phyloP scores from a whole-genome alignment of 2,329 filamentous ascomycete species.

The Colletotrichum sp. region DNA sequence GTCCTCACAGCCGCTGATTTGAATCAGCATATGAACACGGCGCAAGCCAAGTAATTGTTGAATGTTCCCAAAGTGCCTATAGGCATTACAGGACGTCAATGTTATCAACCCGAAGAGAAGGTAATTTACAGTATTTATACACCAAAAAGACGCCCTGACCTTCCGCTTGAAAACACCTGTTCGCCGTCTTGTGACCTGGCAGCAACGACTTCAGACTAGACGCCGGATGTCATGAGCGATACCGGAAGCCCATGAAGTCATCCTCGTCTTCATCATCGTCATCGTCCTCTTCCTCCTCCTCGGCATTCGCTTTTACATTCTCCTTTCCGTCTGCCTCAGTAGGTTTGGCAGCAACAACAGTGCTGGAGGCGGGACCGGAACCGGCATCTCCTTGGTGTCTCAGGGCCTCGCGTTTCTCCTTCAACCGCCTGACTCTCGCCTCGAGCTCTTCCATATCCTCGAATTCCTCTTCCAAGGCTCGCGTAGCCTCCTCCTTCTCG shows the following conservation, averaged over 20 bases:
- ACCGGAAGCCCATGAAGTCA: conserved; percentile 65
- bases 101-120: conserved; percentile 14
- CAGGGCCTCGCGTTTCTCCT: conserved; percentile 74
- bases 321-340: conserved; percentile 28
- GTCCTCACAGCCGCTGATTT: not conserved
- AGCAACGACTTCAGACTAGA: not conserved
- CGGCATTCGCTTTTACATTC: conserved; percentile 29
- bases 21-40: not conserved
- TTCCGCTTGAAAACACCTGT: not conserved
- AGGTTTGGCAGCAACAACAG: conserved; percentile 19
- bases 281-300: conserved; percentile 37
- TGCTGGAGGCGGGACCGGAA: conserved; percentile 14
- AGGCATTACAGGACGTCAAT: not conserved
- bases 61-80: not conserved
- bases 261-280: conserved; percentile 56
- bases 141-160: not conserved
- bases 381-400: conserved; percentile 43
- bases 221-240: conserved; percentile 32
- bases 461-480: conserved; percentile 77
- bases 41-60: not conserved
- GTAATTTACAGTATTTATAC: conserved; percentile 18
- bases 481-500: conserved; percentile 77
- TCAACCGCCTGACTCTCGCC: conserved; percentile 69
- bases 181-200: not conserved
- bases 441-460: conserved; percentile 85